Conservation (phyloP, 768 basidiomycete species). For the Kwoniella shandongensis region DNA sequence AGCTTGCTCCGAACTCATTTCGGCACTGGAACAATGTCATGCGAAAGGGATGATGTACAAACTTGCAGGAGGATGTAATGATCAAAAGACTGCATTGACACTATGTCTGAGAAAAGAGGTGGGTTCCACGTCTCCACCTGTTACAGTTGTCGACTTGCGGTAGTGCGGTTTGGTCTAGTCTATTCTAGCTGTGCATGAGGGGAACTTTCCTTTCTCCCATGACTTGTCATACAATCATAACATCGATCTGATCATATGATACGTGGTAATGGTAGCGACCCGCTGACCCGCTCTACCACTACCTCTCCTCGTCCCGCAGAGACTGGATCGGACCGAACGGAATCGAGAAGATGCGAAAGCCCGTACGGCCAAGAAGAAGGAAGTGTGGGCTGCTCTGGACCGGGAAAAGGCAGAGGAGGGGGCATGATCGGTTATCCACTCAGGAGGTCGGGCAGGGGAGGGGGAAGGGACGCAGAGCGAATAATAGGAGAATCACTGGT, state of each 20-base stretch:
- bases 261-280: not conserved
- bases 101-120: slow-evolving; percentile 51
- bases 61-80: slow-evolving; percentile 44
- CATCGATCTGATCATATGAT: not conserved
- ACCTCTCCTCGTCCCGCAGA: slow-evolving; percentile 18
- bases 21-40: slow-evolving; percentile 49
- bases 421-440: not conserved
- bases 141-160: no score
- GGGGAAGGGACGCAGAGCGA: no score
- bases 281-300: not conserved
- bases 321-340: slow-evolving; percentile 43
- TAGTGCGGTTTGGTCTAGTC: no score
- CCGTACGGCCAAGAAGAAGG: slow-evolving; percentile 45
- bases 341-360: slow-evolving; percentile 47
- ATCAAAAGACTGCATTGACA: slow-evolving; percentile 35
- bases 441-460: no score
- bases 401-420: slow-evolving; percentile 24
- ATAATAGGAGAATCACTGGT: no score
- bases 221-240: not conserved
- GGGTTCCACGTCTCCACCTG: slow-evolving; percentile 11
- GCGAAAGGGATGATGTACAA: slow-evolving; percentile 39
- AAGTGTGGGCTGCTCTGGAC: slow-evolving; percentile 42
- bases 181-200: not conserved
- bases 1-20: slow-evolving; percentile 49
- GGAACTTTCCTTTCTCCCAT: not conserved